phyloP scores from a whole-genome alignment of 257 asterid genomes.

The Nicotiana benthamiana region DNA sequence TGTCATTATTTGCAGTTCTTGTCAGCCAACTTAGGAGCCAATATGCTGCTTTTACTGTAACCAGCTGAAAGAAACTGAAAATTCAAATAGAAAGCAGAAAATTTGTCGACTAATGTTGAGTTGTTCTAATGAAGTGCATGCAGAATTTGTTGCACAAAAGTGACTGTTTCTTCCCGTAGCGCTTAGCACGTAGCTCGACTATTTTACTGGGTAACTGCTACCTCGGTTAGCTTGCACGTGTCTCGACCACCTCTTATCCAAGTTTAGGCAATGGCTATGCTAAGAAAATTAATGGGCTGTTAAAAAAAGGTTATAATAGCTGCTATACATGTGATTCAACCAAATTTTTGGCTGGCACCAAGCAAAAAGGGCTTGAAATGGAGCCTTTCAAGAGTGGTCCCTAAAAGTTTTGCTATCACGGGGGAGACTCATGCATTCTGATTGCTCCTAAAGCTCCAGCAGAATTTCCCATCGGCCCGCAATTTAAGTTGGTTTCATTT shows the following conservation, averaged over 20 bases:
- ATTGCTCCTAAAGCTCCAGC: conserved; percentile 2
- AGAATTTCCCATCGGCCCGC: not conserved
- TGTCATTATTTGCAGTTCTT: not conserved
- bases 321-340: conserved; percentile 3
- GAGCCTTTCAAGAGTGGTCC: not conserved
- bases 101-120: too few species aligned
- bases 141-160: not conserved
- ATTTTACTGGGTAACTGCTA: too few species aligned
- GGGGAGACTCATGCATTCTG: not conserved
- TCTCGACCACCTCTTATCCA: too few species aligned
- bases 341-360: not conserved
- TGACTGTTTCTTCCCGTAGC: not conserved
- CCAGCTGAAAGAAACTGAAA: not conserved
- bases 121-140: too few species aligned
- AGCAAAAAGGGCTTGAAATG: not conserved
- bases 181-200: too few species aligned
- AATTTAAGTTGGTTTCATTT: not conserved
- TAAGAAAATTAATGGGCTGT: not conserved
- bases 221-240: too few species aligned
- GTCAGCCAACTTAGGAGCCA: not conserved
- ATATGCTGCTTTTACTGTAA: not conserved
- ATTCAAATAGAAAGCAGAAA: not conserved
- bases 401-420: conserved; percentile 1
- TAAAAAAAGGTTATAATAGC: not conserved
- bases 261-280: too few species aligned